Evolutionary conservation across 352 stramenopile species (phyloP), one percentile per base, ranked within the genome.

Genomic region (Pythium plurisporium): DNA sequence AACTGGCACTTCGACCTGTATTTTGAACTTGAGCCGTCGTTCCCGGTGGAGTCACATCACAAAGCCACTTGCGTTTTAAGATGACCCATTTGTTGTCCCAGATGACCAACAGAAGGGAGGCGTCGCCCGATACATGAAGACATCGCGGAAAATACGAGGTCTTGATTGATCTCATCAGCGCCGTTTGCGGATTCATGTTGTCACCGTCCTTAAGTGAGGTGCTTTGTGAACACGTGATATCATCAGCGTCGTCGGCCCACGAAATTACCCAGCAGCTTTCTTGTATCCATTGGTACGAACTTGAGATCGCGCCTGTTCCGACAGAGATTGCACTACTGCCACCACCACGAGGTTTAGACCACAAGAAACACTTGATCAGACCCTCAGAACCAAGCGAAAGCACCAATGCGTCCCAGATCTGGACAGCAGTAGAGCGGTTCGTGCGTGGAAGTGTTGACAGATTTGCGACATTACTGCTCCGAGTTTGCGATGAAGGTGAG

Each of bases 181-280:
- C 76, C 5, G 78, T 86, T 50, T 89, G 78, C 11, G 80, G 79
- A 62, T 88, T 87, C 79, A 94, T 89, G 49, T 94, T 86, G 66
- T 92, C 82, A 5, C 77, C 79, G 34, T 88, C 76, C 37, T 84
- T 89, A 25, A 91, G 64, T 10, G 78, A 92, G 9, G 77, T 91
- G 45, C 77, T 92, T 40, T 94, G 81, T 0, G 83, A 92, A 30
- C 84, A 94, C 14, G 82, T 92, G 42, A 94, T 90, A 48, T 94
- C 84, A 8, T 88, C 67, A 2, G 82, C 68, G n/a, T 92, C 78
- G 47, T 89, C 78, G 0, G 84, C 82, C 84, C 84, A 94, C 43
- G 84, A 92, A 14, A 94, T 73, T 4, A 94, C 75, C 84, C 84
- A 94, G 31, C 79, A 89, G 33, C 70, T 89, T n/a, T 89, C 69